Base-by-base conservation (phyloP, 768 basidiomycete genomes). In the Termitomyces sp. region DNA sequence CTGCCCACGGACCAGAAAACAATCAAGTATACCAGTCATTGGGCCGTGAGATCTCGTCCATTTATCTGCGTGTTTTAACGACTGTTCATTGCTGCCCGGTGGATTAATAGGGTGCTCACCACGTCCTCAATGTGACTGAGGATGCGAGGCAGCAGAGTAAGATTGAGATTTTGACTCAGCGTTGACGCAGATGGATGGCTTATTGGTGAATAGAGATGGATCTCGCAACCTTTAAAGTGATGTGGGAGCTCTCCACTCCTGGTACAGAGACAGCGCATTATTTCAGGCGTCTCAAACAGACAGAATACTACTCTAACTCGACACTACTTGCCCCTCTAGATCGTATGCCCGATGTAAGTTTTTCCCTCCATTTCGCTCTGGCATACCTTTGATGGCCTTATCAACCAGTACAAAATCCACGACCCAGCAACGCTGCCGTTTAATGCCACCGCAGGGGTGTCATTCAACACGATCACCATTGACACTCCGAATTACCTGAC, bases 1-100 rank as follows among this genome's bases (percentile, higher is more conserved):
- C 76, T 92, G 42, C 91, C 91, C 0, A 85, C 78, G 41, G 92
- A 93, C 69, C 79, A 83, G 1, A 87, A 86, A 72, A 79, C 77
- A n/a, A 85, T 88, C 67, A 78, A 79, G 55, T 93, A 90, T 64
- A 90, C 92, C 2, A 90, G 88, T 68, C 82, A 82, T 36, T 93
- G 91, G 91, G 91, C 91, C 39, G 91, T 90, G 62, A 62, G 86
- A 22, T 20, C 22, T 37, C 39, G 22, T 53, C 39, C 37, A 27
- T 31, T 33, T 31, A 50, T n/a, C 39, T 48, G 16, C 27, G 20
- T 41, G 15, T 27, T 33, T 37, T 24, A 55, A 16, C 4, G 20
- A 36, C 18, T 30, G n/a, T n/a, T 56, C 45, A 55, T n/a, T 27
- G 52, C 50, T 50, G 13, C 20, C 33, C 22, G 49, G 33, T 8